Base-by-base conservation (phyloP, 2,329 filamentous ascomycete species). In the Mollisiaceae sp. region DNA sequence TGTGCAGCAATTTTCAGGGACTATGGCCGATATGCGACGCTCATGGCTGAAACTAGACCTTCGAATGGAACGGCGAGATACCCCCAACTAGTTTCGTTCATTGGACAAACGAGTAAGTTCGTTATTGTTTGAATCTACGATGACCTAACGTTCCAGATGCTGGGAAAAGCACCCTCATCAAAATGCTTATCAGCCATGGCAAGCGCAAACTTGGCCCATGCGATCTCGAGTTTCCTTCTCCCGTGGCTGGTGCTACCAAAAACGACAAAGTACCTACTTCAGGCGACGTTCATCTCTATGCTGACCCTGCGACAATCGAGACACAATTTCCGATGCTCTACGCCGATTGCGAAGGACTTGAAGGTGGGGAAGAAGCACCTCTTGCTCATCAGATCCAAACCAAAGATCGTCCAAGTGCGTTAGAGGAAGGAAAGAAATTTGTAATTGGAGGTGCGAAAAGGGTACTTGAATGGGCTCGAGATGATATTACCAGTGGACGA, bases 331-430 rank as follows among this genome's bases (percentile, higher is more conserved):
- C 82, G 0, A 75, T 85, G 22, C 75, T 85, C 4, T 81, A 80
- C 60, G 82, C 83, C 24, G 83, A 85, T 66, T 85, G 82, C 65
- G 83, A 85, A 75, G 83, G 83, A 0, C 77, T 85, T 9, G 78
- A 81, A 22, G 83, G 82, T 38, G 83, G 83, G 11, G 82, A 84
- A 67, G 75, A 74, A 22, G 71, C 73, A 12, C 60, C 64, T 20
- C 43, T 57, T 8, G 64, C 59, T 0, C 59, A 55, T 1, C 38
- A 59, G 20, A 27, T 43, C 22, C 54, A 45, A 1, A 62, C 62
- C 27, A n/a, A 20, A 4, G 27, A 32, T 32, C 27, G 27, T 32
- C 6, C 27, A 3, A 32, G 27, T 6, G 27, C 27, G 27, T 32
- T 32, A 32, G 59, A 43, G 2, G 32, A 59, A 47, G 55, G 36